These are phyloP conservation scores for Lyophyllum decastes DNA, from an alignment of 768 basidiomycete species.

Conservation along the genomic window DNA sequence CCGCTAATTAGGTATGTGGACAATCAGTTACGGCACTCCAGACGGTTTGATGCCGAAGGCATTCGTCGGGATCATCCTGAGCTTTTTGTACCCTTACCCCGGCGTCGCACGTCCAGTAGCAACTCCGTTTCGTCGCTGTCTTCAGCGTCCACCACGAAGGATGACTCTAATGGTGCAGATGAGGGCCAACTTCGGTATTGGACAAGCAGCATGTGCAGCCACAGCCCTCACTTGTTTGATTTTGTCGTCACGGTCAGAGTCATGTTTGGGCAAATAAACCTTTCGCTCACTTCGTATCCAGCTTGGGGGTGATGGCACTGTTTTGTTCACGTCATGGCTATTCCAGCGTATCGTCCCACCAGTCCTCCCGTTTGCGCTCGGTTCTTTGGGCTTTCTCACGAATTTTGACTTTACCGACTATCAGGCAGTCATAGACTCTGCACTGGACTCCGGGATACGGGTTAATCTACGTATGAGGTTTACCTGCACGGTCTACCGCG, in stretches of 20 bases:
- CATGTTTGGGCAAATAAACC: not conserved
- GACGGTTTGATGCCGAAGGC: slow-evolving; percentile 92
- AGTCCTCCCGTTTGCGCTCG: slow-evolving; percentile 94
- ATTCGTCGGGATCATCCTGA: slow-evolving; percentile 86
- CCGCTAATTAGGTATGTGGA: slow-evolving; percentile 80
- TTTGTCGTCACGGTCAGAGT: slow-evolving; percentile 91
- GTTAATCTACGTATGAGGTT: slow-evolving; percentile 99
- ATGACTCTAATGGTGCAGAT: slow-evolving; percentile 46
- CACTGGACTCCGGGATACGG: slow-evolving; percentile 89
- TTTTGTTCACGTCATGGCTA: slow-evolving; percentile 98
- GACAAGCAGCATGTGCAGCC: slow-evolving; percentile 95
- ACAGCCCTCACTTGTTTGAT: slow-evolving; percentile 90
- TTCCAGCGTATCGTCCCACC: slow-evolving; percentile 99
- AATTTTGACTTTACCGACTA: slow-evolving; percentile 94
- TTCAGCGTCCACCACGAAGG: slow-evolving; percentile 41
- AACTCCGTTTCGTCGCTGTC: slow-evolving; percentile 61
- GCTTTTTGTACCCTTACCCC: slow-evolving; percentile 78
- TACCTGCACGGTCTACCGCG: slow-evolving; percentile 97
- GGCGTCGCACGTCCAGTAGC: slow-evolving; percentile 71
- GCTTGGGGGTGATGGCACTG: slow-evolving; percentile 98
- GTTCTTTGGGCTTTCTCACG: slow-evolving; percentile 95
- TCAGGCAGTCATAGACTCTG: slow-evolving; percentile 81
- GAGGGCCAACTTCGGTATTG: slow-evolving; percentile 96
- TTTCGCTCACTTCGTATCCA: slow-evolving; percentile 30
- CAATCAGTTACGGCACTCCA: slow-evolving; percentile 82